These are phyloP conservation scores for Boletus eberwhitei DNA, from an alignment of 768 basidiomycete genomes.

Conservation along the genomic window DNA sequence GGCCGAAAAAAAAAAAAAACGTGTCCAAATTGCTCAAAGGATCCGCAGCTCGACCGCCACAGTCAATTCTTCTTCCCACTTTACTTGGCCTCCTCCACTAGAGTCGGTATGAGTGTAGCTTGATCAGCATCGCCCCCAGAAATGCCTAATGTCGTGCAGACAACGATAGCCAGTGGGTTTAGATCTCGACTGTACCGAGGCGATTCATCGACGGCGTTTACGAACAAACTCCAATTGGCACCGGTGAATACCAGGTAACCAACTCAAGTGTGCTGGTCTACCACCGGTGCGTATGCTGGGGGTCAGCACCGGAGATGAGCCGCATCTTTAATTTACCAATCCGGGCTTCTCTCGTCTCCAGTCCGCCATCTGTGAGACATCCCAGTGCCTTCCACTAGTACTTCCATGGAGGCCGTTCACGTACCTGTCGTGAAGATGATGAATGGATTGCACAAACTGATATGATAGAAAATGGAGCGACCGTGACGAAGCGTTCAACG, in stretches of 20 bases:
- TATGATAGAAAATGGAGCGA: background rate
- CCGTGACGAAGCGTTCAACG: background rate
- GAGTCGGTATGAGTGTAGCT: background rate
- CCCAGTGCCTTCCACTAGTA: background rate
- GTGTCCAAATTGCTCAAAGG: no score
- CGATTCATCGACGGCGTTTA: background rate
- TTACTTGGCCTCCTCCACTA: background rate
- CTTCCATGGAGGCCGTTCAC: background rate
- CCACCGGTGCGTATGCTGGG: background rate
- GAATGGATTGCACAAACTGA: background rate
- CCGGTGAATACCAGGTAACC: background rate
- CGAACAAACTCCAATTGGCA: background rate
- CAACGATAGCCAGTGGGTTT: background rate
- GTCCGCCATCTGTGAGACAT: background rate
- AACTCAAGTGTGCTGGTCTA: background rate
- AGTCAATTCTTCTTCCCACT: no score
- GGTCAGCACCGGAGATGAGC: background rate
- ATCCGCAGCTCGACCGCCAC: no score
- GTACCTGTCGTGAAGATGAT: background rate
- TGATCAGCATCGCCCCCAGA: background rate
- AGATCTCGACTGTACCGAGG: no score
- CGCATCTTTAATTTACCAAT: no score
- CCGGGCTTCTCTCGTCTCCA: background rate
- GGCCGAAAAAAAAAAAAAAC: no score
- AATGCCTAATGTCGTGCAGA: background rate